Evolutionary conservation across 2,329 filamentous ascomycete genomes (phyloP), one percentile per base, ranked within the genome.

Genomic region (Ophiocordyceps camponoti-rufipedis): DNA sequence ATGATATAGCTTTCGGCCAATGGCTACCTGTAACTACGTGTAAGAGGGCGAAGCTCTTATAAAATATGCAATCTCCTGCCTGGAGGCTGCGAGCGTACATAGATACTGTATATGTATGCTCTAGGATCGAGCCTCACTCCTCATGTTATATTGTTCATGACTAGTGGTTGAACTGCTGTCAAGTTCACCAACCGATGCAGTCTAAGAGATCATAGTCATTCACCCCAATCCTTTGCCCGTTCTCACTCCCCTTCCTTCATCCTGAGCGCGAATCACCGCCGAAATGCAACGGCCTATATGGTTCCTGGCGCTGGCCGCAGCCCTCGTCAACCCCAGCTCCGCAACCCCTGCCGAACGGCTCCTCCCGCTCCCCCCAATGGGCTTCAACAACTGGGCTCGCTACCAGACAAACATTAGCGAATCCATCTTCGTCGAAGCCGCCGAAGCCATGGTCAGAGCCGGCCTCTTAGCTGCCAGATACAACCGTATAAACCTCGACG

Each of bases 321-420:
- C 42, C 41, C 43, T 47, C 14, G 32, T 45, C 3, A 32, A 29
- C 28, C 19, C 38, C 11, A 31, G 31, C 38, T 8, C 47, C 12
- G n/a, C 35, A 9, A 10, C 18, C 9, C 35, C 43, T 16, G 35
- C 33, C 4, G 35, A 33, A 7, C 11, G n/a, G 2, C 4, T 44
- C 12, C 47, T 52, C 5, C 47, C 47, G 14, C 44, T 51, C 1
- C 66, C 69, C 1, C 68, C 69, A 10, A 72, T 72, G 69, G 69
- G 67, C 23, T 72, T 69, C 59, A 71, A 70, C 53, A 68, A 67
- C 50, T 72, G 69, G 69, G 58, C 67, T 1, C 64, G 66, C 33
- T 68, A 68, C 53, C 58, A 60, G 56, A 70, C 66, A 51, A 61
- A 64, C 44, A 61, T 71, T 19, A 71, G 69, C 48, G 64, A 71